Conservation (phyloP, 176 grass and related monocot genomes). For the Dendrocalamus sinicus region DNA sequence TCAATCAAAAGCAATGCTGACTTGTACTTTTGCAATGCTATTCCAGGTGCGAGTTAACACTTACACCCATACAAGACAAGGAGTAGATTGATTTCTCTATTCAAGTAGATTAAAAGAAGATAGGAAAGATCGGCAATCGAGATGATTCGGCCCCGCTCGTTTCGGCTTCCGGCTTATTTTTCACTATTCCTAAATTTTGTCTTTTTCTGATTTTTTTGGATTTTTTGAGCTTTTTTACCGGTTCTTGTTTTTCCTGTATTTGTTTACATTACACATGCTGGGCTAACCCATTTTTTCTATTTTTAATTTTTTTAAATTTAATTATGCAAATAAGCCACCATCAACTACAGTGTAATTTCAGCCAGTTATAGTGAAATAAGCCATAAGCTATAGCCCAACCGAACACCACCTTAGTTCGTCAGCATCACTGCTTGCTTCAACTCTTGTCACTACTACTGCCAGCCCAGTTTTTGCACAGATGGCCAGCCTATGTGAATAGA, state of each 20-base stretch:
- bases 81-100: slow-evolving; percentile 8
- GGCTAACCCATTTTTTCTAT: too few species aligned
- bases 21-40: slow-evolving; percentile 35
- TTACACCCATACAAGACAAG: background rate
- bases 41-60: slow-evolving; percentile 42
- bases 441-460: background rate
- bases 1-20: background rate
- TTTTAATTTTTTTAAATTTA: too few species aligned
- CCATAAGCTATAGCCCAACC: too few species aligned
- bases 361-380: too few species aligned
- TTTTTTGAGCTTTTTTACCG: too few species aligned
- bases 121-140: background rate
- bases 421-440: background rate
- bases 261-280: too few species aligned
- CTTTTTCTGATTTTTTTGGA: too few species aligned
- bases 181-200: too few species aligned
- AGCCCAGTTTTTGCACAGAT: slow-evolving; percentile 8
- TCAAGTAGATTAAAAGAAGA: slow-evolving; percentile 34
- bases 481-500: slow-evolving; percentile 34
- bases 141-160: background rate
- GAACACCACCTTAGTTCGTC: background rate
- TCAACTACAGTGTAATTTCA: too few species aligned
- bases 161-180: too few species aligned
- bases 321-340: too few species aligned
- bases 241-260: too few species aligned